Evolutionary conservation across 2,329 filamentous ascomycete genomes (phyloP).

Genomic region (Cladophialophora exuberans): DNA sequence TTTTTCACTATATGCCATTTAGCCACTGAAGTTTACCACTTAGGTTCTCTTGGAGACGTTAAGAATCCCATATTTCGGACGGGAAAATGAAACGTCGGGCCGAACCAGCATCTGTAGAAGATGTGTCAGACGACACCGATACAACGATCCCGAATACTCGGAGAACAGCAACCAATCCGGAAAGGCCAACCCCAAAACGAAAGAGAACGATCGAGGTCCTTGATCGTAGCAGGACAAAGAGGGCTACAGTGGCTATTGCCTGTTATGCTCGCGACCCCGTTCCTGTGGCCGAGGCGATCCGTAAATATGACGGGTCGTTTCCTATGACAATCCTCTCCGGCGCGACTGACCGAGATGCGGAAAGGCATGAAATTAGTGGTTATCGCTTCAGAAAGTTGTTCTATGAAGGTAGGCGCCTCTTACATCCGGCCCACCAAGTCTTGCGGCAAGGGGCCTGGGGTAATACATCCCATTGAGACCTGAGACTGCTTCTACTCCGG

Average conservation of each 20-base stretch:
- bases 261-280: conserved; percentile 7
- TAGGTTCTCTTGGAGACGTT: not conserved
- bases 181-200: conserved; percentile 3
- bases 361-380: not conserved
- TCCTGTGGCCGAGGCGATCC: conserved; percentile 4
- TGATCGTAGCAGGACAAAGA: conserved; percentile 13
- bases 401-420: conserved; percentile 1
- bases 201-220: conserved; percentile 3
- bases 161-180: not conserved
- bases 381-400: conserved; percentile 9
- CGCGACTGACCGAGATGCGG: not conserved
- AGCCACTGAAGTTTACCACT: not conserved
- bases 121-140: conserved; percentile 6
- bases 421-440: not conserved
- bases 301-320: not conserved
- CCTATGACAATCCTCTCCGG: conserved; percentile 14
- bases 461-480: not conserved
- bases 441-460: too few relatives aligned
- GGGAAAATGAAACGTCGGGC: conserved; percentile 6
- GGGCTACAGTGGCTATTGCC: conserved; percentile 8
- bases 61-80: not conserved
- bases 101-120: conserved; percentile 12
- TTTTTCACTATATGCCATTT: not conserved
- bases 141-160: conserved; percentile 7
- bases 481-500: not conserved